Percentiles rank a stretch among this genome's conserved stretches.
These are phyloP conservation scores for Picea engelmannii DNA, from an alignment of 83 land plant species.

Conservation along the genomic window DNA sequence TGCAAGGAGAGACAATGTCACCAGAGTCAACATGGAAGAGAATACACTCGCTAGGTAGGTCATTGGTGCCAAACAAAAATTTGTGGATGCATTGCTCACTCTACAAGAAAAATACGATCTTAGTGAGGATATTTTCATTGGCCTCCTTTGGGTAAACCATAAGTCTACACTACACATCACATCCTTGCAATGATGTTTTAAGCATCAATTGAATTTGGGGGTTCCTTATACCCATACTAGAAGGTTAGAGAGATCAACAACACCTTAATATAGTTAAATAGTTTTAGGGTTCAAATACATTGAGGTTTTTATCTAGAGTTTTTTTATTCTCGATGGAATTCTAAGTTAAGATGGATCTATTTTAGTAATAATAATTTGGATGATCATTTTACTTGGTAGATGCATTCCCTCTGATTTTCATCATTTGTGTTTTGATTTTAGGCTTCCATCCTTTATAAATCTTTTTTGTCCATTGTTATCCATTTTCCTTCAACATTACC, in stretches of 20 bases:
- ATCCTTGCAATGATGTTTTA: background rate
- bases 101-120: conserved; percentile 79
- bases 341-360: background rate
- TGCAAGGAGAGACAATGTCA: conserved; percentile 65
- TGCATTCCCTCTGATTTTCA: background rate
- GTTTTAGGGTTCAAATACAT: too few species aligned
- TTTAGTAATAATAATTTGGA: background rate
- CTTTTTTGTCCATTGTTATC: background rate
- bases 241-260: too few species aligned
- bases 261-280: too few species aligned
- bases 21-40: conserved; percentile 85
- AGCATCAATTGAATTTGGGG: background rate
- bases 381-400: background rate
- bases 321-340: too few species aligned
- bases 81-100: conserved; percentile 89
- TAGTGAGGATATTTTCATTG: conserved; percentile 87
- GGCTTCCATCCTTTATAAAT: background rate
- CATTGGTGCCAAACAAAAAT: conserved; percentile 66
- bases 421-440: conserved; percentile 53
- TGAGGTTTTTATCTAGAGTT: too few species aligned
- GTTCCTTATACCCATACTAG: background rate
- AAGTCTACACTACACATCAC: background rate
- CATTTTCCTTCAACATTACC: background rate
- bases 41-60: conserved; percentile 54
- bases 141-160: conserved; percentile 82